Base-by-base conservation (phyloP, 2,329 filamentous ascomycete species). In the Metarhizium rileyi region DNA sequence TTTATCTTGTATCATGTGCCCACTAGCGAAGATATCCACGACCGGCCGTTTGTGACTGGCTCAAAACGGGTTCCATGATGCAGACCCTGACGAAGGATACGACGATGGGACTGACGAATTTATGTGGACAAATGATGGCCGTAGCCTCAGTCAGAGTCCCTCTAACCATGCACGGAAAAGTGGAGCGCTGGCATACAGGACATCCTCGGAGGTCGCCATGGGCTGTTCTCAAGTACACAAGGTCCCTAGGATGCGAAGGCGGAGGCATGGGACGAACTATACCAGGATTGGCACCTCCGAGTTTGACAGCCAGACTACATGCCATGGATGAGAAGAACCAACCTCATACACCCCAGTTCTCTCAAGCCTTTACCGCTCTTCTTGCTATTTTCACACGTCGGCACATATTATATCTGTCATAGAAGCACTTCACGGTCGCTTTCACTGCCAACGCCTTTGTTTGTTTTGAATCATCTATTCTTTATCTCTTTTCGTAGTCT, bases 131-230 rank as follows among this genome's bases (percentile, higher is more conserved):
- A 36, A 6, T 9, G 36, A 48, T 14, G 41, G 44, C 12, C 43
- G 18, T 25, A 26, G 27, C 9, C 26, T 50, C 5, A 38, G 52
- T 16, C 42, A 20, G 22, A 49, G 47, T 12, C n/a, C 44, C n/a
- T 25, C 50, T 9, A 38, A 36, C 14, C 30, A 46, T 23, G 40
- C 49, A n/a, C 47, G 47, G 9, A 42, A 38, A 35, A 50, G 47
- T 23, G 45, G 50, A n/a, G 35, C 47, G 7, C 33, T 55, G 33
- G 28, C 27, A 12, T 55, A 52, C 22, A 44, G 41, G 23, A 47
- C 51, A 10, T 52, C 54, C 20, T 47, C 50, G 8, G 52, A 56
- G 38, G 47, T 50, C 28, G 53, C 55, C 16, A 44, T 55, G 25
- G 45, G 53, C 5, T 53, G 55, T 35, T 47, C 52, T 7, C 42